These are phyloP conservation scores for Candida manassasensis DNA, from an alignment of 805 yeast genomes.

Conservation along the genomic window DNA sequence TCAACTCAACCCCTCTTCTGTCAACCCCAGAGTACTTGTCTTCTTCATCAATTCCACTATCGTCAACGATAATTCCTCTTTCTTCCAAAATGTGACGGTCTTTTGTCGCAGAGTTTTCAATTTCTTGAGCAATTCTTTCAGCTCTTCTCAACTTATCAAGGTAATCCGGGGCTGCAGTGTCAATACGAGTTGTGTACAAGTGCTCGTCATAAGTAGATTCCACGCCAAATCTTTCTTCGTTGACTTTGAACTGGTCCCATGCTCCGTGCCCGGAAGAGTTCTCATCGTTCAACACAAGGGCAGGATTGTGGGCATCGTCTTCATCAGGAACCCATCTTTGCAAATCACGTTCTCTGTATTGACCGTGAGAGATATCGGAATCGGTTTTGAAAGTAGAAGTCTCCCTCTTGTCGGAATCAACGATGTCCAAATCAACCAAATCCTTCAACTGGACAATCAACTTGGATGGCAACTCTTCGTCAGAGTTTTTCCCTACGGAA, in stretches of 20 bases:
- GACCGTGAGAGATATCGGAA: slow-evolving; percentile 64
- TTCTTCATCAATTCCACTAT: slow-evolving; percentile 89
- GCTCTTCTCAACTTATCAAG: slow-evolving; percentile 63
- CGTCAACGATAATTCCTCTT: slow-evolving; percentile 74
- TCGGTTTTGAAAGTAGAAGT: slow-evolving; percentile 66
- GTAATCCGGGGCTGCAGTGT: slow-evolving; percentile 71
- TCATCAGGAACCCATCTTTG: slow-evolving; percentile 80
- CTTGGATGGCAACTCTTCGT: slow-evolving; percentile 38
- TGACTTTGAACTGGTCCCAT: slow-evolving; percentile 97
- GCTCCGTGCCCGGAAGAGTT: slow-evolving; percentile 17
- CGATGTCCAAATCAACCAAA: slow-evolving; percentile 45
- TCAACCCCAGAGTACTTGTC: slow-evolving; percentile 93
- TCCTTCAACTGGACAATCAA: slow-evolving; percentile 48
- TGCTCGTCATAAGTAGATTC: slow-evolving; percentile 80
- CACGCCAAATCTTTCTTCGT: slow-evolving; percentile 84
- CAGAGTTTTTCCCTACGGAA: slow-evolving; percentile 4
- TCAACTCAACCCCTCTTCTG: slow-evolving; percentile 49
- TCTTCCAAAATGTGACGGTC: slow-evolving; percentile 89
- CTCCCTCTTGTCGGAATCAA: slow-evolving; percentile 25
- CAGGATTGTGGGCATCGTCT: slow-evolving; percentile 14
- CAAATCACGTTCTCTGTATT: slow-evolving; percentile 62
- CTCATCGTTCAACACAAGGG: slow-evolving; percentile 35
- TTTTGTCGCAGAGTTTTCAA: slow-evolving; percentile 63
- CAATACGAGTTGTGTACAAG: slow-evolving; percentile 74
- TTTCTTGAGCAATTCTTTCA: slow-evolving; percentile 75